Evolutionary conservation across 768 basidiomycete genomes (phyloP).

Genomic region (Termitomyces titanicus): DNA sequence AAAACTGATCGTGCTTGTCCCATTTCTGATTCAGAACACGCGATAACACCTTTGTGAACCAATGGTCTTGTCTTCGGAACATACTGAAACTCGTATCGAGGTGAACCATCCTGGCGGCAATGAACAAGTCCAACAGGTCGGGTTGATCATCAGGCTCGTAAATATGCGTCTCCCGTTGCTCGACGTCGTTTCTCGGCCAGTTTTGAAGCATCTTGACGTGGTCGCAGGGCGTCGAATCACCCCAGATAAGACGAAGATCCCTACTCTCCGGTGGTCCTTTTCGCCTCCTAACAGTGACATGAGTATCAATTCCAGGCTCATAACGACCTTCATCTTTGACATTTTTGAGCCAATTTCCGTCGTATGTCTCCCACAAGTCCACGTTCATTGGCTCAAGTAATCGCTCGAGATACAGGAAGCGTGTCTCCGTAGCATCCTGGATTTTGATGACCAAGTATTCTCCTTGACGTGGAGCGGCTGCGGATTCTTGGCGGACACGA

Average conservation of each 20-base stretch:
- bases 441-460: constrained; percentile 3
- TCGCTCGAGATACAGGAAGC: not conserved
- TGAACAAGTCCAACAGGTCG: constrained; percentile 1
- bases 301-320: not conserved
- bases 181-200: not conserved
- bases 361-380: not conserved
- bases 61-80: constrained; percentile 3
- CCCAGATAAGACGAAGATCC: not conserved
- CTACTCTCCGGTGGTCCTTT: not conserved
- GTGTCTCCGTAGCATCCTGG: not conserved
- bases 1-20: not conserved
- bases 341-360: not conserved
- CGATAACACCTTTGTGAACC: constrained; percentile 5
- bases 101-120: constrained; percentile 1
- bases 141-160: not conserved
- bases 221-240: constrained; percentile 1
- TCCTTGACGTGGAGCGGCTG: not conserved
- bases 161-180: not conserved
- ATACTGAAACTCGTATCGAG: constrained; percentile 2
- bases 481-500: not conserved
- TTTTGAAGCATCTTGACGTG: not conserved
- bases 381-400: not conserved
- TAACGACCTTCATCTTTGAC: not conserved
- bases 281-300: not conserved
- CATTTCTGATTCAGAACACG: constrained; percentile 1